Evolutionary conservation across 1,284 basidiomycete species (phyloP), one percentile per base, ranked within the genome.

Genomic region (Tausonia pullulans): DNA sequence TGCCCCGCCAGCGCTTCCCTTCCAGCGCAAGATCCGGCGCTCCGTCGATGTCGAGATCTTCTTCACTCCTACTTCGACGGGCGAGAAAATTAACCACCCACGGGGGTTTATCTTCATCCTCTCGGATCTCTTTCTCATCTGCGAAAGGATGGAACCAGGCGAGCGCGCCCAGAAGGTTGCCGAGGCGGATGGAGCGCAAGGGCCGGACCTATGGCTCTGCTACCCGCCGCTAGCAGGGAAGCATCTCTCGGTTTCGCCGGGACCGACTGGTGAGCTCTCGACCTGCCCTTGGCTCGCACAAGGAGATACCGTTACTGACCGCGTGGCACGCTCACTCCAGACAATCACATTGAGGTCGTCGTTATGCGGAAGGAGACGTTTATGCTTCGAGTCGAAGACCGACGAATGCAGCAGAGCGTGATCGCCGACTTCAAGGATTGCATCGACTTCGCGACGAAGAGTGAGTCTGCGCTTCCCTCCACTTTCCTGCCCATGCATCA

Each of bases 161-260:
- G 89, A 93, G 67, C 78, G 77, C 61, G 57, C 55, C 39, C 48
- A 58, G 52, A 77, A 77, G 68, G 76, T 74, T 1, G 67, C 69
- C 4, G 75, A 73, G 66, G 75, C 72, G 2, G 72, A 74, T 61
- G 74, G 78, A 56, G 82, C 78, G 7, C 77, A 78, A 5, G 84
- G 84, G 62, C 81, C 86, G 6, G 92, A 97, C 73, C 89, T 96
- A 86, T 91, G 87, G 86, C 79, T 99, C 61, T 84, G 88, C 68
- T 99, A 96, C 78, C 96, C 96, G 27, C 96, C 96, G 3, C 78
- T 99, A 60, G 88, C 96, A 7, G 94, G 93, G 4, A 98, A 97
- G 74, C 92, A 97, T 72, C 79, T 98, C 62, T 82, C 82, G 69
- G 83, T 87, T n/a, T 79, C 77, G 41, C 86, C 85, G 70, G 79